phyloP scores from a whole-genome alignment of 202 grass and related monocot genomes.

The Sporobolus alterniflorus region DNA sequence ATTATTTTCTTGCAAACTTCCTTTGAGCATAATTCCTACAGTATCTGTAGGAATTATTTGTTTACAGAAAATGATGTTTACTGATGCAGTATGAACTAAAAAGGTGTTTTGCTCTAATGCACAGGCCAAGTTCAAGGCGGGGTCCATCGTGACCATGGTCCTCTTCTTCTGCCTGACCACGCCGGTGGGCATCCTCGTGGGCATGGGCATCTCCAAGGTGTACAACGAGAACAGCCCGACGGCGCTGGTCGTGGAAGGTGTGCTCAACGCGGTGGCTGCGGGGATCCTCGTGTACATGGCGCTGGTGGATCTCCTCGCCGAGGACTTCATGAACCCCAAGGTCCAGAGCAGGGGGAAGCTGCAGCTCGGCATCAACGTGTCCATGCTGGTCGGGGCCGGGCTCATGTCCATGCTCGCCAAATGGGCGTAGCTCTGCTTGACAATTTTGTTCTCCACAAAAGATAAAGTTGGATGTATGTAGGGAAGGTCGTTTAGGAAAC shows the following conservation, averaged over 20 bases:
- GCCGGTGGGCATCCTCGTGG: slow-evolving; percentile 56
- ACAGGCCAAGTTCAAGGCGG: slow-evolving; percentile 63
- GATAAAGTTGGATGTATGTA: no score
- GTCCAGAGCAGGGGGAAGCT: slow-evolving; percentile 58
- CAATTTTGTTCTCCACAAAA: neutral
- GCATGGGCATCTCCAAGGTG: slow-evolving; percentile 40
- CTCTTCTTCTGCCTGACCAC: slow-evolving; percentile 86
- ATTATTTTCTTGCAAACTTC: no score
- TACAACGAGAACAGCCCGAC: slow-evolving; percentile 72
- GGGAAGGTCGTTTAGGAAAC: no score
- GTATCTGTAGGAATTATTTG: no score
- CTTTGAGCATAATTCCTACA: no score
- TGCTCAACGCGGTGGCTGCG: slow-evolving; percentile 57
- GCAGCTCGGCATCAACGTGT: slow-evolving; percentile 52
- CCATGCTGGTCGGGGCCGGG: slow-evolving; percentile 58
- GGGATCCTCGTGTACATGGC: slow-evolving; percentile 87
- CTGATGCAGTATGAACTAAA: neutral
- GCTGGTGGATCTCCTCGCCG: slow-evolving; percentile 71
- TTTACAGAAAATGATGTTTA: neutral
- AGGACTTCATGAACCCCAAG: slow-evolving; percentile 74
- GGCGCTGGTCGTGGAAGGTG: slow-evolving; percentile 58
- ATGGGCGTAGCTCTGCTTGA: slow-evolving; percentile 36
- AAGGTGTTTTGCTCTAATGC: neutral
- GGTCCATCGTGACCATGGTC: slow-evolving; percentile 55
- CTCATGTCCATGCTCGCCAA: slow-evolving; percentile 86